Evolutionary conservation across 495 filamentous ascomycete species (phyloP).

Genomic region (Annulohypoxylon nitens): DNA sequence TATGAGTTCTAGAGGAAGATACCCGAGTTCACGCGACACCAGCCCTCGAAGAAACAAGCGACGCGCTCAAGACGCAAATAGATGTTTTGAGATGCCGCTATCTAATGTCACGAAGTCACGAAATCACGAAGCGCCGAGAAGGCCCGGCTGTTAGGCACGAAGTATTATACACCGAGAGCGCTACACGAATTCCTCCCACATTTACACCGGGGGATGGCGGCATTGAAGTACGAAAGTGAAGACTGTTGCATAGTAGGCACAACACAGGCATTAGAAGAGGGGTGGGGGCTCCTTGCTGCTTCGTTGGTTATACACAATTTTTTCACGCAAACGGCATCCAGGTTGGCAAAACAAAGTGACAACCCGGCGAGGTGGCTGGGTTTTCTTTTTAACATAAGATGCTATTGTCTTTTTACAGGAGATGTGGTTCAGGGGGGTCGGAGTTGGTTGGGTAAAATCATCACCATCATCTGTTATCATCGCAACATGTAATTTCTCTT

Average conservation of each 20-base stretch:
- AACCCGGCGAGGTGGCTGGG: slow-evolving; percentile 35
- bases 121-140: slow-evolving; percentile 44
- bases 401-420: slow-evolving; percentile 36
- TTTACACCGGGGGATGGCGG: slow-evolving; percentile 14
- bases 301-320: slow-evolving; percentile 34
- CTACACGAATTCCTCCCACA: slow-evolving; percentile 27
- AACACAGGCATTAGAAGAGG: slow-evolving; percentile 32
- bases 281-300: slow-evolving; percentile 30
- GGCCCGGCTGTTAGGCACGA: slow-evolving; percentile 32
- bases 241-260: slow-evolving; percentile 37
- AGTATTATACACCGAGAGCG: slow-evolving; percentile 29
- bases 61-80: slow-evolving; percentile 22
- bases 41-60: slow-evolving; percentile 1
- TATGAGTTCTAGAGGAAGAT: slow-evolving; percentile 9
- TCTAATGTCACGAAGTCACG: slow-evolving; percentile 35
- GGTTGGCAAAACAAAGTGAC: slow-evolving; percentile 42
- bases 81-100: slow-evolving; percentile 14
- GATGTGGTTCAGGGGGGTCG: slow-evolving; percentile 33
- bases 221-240: slow-evolving; percentile 33
- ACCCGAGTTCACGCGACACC: slow-evolving; percentile 4
- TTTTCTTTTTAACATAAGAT: slow-evolving; percentile 21
- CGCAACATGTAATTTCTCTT: slow-evolving; percentile 23
- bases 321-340: slow-evolving; percentile 32
- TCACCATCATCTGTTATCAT: not conserved
- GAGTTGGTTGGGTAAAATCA: slow-evolving; percentile 47